Percentiles rank a stretch among this genome's conserved stretches.
Evolutionary conservation across 768 basidiomycete species (phyloP).

Genomic region (button mushroom (Agaricus bisporus)): DNA sequence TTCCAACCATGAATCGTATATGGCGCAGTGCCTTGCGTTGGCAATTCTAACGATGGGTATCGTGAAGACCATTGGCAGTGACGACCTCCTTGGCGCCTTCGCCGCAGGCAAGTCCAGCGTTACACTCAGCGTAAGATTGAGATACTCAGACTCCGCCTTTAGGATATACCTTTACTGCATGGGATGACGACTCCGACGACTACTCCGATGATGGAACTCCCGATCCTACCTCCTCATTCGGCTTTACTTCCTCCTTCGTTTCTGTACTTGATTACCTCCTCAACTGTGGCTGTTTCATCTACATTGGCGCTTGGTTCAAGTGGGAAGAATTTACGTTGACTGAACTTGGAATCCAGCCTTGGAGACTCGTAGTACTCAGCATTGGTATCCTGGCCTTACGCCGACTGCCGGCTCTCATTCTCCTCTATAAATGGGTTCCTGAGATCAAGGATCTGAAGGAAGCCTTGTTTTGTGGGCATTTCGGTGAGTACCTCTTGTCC

Average conservation of each 20-base stretch:
- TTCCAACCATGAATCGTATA: slow-evolving; percentile 55
- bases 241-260: slow-evolving; percentile 89
- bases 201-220: slow-evolving; percentile 68
- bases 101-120: slow-evolving; percentile 48
- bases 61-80: slow-evolving; percentile 73
- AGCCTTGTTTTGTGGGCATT: slow-evolving; percentile 89
- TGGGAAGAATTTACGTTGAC: slow-evolving; percentile 52
- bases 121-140: slow-evolving; percentile 6
- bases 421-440: slow-evolving; percentile 79
- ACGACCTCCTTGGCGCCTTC: slow-evolving; percentile 88
- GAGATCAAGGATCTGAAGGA: slow-evolving; percentile 83
- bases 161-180: neutral
- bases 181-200: slow-evolving; percentile 75
- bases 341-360: slow-evolving; percentile 57
- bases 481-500: slow-evolving; percentile 41
- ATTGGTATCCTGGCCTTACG: slow-evolving; percentile 67
- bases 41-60: slow-evolving; percentile 75
- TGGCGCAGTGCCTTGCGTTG: slow-evolving; percentile 77
- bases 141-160: neutral
- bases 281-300: slow-evolving; percentile 76
- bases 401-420: slow-evolving; percentile 72
- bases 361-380: slow-evolving; percentile 65
- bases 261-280: slow-evolving; percentile 80
- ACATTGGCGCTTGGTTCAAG: slow-evolving; percentile 85
- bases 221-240: slow-evolving; percentile 6